Conservation (phyloP, 73 alveolate genomes). For the Paramecium pentaurelia region DNA sequence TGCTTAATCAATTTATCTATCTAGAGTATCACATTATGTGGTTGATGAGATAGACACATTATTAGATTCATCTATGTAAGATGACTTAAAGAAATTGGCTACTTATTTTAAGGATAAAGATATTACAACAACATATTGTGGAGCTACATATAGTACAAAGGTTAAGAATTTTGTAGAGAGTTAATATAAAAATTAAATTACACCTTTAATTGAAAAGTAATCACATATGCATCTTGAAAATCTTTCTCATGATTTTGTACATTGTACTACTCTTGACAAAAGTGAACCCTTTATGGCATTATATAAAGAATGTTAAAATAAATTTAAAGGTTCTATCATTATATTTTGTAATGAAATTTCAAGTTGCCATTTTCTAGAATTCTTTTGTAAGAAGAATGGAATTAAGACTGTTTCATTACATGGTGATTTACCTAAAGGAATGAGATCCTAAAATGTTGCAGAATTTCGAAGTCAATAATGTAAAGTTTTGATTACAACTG, state of each 20-base stretch:
- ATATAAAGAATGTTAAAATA: conserved; percentile 56
- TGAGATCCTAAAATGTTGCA: conserved; percentile 75
- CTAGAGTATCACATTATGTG: conserved; percentile 60
- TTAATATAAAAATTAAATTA: neutral
- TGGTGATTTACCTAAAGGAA: conserved; percentile 85
- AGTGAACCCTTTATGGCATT: conserved; percentile 61
- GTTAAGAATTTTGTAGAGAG: neutral
- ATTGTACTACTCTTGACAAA: conserved; percentile 70
- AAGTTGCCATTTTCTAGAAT: conserved; percentile 85
- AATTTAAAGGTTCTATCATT: conserved; percentile 67
- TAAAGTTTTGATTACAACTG: conserved; percentile 90
- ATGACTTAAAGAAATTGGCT: neutral
- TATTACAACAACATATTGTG: neutral
- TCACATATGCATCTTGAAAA: conserved; percentile 77
- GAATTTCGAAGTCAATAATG: conserved; percentile 75
- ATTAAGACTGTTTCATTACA: conserved; percentile 66
- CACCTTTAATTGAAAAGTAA: conserved; percentile 47
- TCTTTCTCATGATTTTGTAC: conserved; percentile 77
- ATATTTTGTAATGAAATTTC: conserved; percentile 79
- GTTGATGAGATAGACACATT: conserved; percentile 84
- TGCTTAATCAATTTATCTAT: neutral
- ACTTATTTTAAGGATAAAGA: neutral
- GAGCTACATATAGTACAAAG: conserved; percentile 48
- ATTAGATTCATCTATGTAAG: conserved; percentile 62
- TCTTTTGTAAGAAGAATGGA: conserved; percentile 66